Evolutionary conservation across 2,329 filamentous ascomycete species (phyloP), one percentile per base, ranked within the genome.

Genomic region (Hymenoscyphus linearis): DNA sequence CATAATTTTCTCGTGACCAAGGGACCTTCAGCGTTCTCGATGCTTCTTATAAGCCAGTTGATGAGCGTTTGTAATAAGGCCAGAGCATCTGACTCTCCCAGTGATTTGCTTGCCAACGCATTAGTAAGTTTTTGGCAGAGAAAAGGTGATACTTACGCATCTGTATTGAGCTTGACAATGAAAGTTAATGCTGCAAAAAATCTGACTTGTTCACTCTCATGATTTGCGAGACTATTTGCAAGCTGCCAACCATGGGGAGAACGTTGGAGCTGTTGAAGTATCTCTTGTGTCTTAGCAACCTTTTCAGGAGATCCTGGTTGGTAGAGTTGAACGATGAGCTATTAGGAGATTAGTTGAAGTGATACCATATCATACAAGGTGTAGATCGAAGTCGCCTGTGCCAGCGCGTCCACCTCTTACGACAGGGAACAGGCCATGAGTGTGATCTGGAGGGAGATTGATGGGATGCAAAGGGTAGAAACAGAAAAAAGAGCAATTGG

Each of bases 111-210:
- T 31, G 22, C 69, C 56, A 69, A 62, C 55, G 60, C 10, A n/a
- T 50, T 57, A 58, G 18, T n/a, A 25, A 16, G 18, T 31, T 31
- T 9, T 31, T 31, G 50, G 31, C 12, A 47, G 1, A 18, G 14
- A 27, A 3, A 50, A 27, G n/a, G 27, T 9, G 16, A 14, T 22
- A 70, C 79, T 65, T 77, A 89, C 88, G 87, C 91, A 72, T 95
- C 91, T n/a, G 87, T 88, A 73, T 98, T 97, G 62, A 98, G 84
- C 76, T 98, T 99, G 69, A 98, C 86, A 57, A 91, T 96, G 67
- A 97, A 88, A 0, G 93, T 98, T 62, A 97, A 81, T 34, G 93
- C 93, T 14, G 91, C 95, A 72, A 96, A 96, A 76, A 98, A 98
- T 66, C 89, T 88, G 67, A 95, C 85, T 69, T 93, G 88, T 63